Evolutionary conservation across 257 asterid species (phyloP), one percentile per base, ranked within the genome.

Genomic region (Gentiana dahurica): DNA sequence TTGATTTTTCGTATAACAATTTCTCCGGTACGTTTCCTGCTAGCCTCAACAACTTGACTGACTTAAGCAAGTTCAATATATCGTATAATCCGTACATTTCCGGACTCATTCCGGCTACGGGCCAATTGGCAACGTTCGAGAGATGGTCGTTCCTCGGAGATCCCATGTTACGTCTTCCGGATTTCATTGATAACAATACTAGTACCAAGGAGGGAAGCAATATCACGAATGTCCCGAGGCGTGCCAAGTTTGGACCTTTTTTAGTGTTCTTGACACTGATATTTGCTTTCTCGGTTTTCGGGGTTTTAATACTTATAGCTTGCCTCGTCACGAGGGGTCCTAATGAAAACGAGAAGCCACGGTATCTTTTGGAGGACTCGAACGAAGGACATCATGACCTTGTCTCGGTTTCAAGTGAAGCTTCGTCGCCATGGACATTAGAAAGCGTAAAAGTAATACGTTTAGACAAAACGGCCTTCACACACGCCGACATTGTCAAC

Each of bases 401-500:
- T 5, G 64, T 61, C 36, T 76, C 83, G 38, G 77, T 82, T 69
- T 84, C 96, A 3, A 66, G 72, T 35, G 65, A 41, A 41, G 46
- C 65, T n/a, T 81, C 94, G 3, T 88, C 91, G 0, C 82, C 96
- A 1, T 84, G 94, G 94, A 53, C 66, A 61, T 84, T 84, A 2
- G 65, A 74, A 64, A 72, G 74, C 2, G 68, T 89, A 5, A 81
- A 81, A 53, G 94, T 86, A 3, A 84, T 89, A 43, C 96, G 88
- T 33, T 45, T 89, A 36, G 96, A 84, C 61, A 84, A 75, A 60
- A 80, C 86, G 12, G 67, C 84, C 43, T 86, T 89, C 75, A 86
- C 97, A 10, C 95, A 80, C 66, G 68, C 90, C 0, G 97, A 89
- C 44, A 89, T 89, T 55, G 57, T 89, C 68, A 76, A 75, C 63